phyloP scores from a whole-genome alignment of 1,284 basidiomycete genomes.

The Pseudozyma flocculosa region DNA sequence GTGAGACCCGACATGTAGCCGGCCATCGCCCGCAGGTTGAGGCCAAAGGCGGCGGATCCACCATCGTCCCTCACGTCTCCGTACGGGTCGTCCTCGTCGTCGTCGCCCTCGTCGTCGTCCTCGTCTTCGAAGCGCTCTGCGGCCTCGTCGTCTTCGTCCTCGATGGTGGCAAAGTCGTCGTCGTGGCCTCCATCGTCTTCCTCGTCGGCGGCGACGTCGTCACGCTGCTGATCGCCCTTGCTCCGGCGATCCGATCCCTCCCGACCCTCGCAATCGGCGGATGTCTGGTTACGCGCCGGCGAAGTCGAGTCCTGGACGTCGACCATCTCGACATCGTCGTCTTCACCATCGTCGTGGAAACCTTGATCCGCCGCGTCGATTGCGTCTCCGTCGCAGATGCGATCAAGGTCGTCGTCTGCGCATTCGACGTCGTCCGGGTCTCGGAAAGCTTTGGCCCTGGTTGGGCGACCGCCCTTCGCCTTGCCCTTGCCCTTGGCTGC shows the following conservation, averaged over 20 bases:
- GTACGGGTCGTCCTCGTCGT: conserved; percentile 25
- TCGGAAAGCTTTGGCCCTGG: neutral
- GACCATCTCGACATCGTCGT: no score
- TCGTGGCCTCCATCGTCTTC: neutral
- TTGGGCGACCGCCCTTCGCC: neutral
- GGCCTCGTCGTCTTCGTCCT: conserved; percentile 7
- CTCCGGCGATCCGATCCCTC: neutral
- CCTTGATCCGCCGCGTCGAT: neutral
- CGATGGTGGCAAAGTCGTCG: neutral
- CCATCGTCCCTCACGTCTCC: conserved; percentile 20
- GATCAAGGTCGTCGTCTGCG: neutral
- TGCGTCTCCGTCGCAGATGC: neutral
- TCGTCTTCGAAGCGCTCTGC: conserved; percentile 17
- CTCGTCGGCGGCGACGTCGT: neutral
- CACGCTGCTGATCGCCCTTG: neutral
- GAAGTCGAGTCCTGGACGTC: no score
- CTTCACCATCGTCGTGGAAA: neutral
- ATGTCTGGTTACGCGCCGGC: no score
- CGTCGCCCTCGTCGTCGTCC: conserved; percentile 32
- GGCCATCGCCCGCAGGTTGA: conserved; percentile 49
- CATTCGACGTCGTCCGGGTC: neutral
- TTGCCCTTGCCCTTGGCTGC: conserved; percentile 2
- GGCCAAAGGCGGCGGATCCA: conserved; percentile 38
- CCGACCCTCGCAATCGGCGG: no score
- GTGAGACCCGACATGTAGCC: conserved; percentile 50